Base-by-base conservation (phyloP, 2,329 filamentous ascomycete genomes). In the Pyricularia sp. region DNA sequence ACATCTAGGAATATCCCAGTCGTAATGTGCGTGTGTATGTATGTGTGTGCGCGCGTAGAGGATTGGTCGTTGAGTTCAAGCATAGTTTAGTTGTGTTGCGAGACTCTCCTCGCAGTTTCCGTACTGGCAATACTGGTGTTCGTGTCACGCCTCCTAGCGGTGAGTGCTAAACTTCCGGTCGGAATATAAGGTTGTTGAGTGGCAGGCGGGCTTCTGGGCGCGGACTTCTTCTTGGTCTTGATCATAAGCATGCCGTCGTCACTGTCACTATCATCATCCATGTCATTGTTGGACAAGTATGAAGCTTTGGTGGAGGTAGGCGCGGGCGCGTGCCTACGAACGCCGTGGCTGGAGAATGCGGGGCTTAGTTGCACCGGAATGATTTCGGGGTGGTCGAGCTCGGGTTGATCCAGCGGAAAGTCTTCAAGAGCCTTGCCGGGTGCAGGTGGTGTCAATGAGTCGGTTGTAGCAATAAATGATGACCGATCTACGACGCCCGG, bases 21-120 rank as follows among this genome's bases (percentile, higher is more conserved):
- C 58, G n/a, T 25, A 25, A 23, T 26, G 23, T 61, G 25, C 9
- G 23, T 26, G 10, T 25, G 9, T 25, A 12, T 61, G 10, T 12
- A n/a, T n/a, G n/a, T n/a, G 23, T 26, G 17, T 26, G 23, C 25
- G 33, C 33, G 10, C 12, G 6, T 12, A 14, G 33, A 36, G 10
- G 58, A 61, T 23, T 59, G 58, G 17, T 20, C 5, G 42, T 61
- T 12, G 58, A 25, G 58, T 26, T 61, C n/a, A 61, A 26, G 10
- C 23, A 3, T 61, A 61, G 7, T 61, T 26, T 26, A 61, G 58
- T 61, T 61, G 58, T 61, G 23, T 12, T 61, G 58, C 58, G 58
- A 61, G 23, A 86, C 75, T 75, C 87, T 88, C 78, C 88, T 89
- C 58, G 87, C 87, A 63, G 87, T 90, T 72, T 89, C 87, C 1